Base-by-base conservation (phyloP, 768 basidiomycete species). In the Pleurotus tuoliensis region DNA sequence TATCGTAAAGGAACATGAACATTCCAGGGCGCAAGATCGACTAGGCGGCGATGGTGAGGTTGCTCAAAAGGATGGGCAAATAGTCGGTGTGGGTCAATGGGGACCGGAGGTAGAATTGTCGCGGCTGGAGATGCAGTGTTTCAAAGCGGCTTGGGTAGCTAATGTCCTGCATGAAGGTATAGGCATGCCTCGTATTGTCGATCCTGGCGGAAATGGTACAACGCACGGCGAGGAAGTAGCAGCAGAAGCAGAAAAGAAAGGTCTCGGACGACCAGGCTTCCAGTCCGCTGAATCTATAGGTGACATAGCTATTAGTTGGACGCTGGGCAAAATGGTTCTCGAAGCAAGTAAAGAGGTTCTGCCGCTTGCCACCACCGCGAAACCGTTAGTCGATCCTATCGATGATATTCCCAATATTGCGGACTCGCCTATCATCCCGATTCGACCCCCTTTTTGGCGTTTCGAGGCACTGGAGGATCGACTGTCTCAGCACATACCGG, bases 101-200 rank as follows among this genome's bases (percentile, higher is more conserved):
- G 82, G 82, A 20, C 76, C 83, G 39, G 73, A 82, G 55, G 87
- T 96, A 57, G 95, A 95, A 67, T 71, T 91, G 37, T 82, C 90
- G 20, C 82, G 96, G 46, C 73, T 99, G 58, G 84, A 96, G 73
- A 91, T 96, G 90, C 97, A 98, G 68, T 99, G 97, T 69, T 99
- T 99, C 86, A 99, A 99, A 71, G 94, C 96, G 1, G 95, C 97
- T 2, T 99, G 97, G 97, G 82, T 99, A 55, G 87, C 90, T 51
- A 98, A 98, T 70, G 89, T 99, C 38, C 71, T 99, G 2, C 96
- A 98, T 62, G 93, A 97, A 67, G 97, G 97, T 27, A 87, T 99
- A 49, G 94, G 94, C 7, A 83, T 99, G 67, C 97, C 97, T 22
- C 81, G 97, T 24, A 86, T 97, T 30, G 82, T 92, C 51, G 96